A percentile compares a stretch with the other conserved stretches of the same genome.
Evolutionary conservation across 2,329 filamentous ascomycete genomes (phyloP).

Genomic region (Hypoxylon rubiginosum): DNA sequence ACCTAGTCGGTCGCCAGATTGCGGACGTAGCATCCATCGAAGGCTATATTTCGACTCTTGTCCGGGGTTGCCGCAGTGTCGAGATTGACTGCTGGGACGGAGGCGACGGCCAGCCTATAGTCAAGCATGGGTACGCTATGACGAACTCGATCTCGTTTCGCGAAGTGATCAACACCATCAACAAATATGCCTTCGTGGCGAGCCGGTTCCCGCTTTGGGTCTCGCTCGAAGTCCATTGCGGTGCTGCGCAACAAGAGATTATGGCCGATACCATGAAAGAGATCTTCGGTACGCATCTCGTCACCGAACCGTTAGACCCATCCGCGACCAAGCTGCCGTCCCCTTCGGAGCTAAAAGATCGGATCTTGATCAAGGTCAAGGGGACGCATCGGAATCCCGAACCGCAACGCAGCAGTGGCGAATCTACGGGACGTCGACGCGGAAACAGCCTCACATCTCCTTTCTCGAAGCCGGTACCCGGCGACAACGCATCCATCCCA

Average conservation of each 20-base stretch:
- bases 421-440: slow-evolving; percentile 62
- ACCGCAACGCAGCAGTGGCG: slow-evolving; percentile 59
- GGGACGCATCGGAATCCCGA: slow-evolving; percentile 72
- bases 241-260: slow-evolving; percentile 80
- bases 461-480: slow-evolving; percentile 72
- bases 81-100: slow-evolving; percentile 99
- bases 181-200: slow-evolving; percentile 91
- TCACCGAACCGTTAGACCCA: slow-evolving; percentile 80
- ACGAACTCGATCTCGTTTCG: slow-evolving; percentile 90
- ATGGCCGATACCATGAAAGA: slow-evolving; percentile 94
- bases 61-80: slow-evolving; percentile 91
- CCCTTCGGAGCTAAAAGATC: slow-evolving; percentile 85
- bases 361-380: slow-evolving; percentile 95
- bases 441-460: slow-evolving; percentile 84
- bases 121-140: slow-evolving; percentile 90
- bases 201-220: slow-evolving; percentile 93
- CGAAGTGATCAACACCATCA: slow-evolving; percentile 92
- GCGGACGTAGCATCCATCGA: slow-evolving; percentile 92
- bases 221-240: slow-evolving; percentile 96
- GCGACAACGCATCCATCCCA: slow-evolving; percentile 69
- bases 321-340: slow-evolving; percentile 80
- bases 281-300: slow-evolving; percentile 83
- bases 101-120: slow-evolving; percentile 84
- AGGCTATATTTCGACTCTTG: slow-evolving; percentile 90
- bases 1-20: slow-evolving; percentile 91